A percentile compares a stretch with the other conserved stretches of the same genome.
phyloP scores from a whole-genome alignment of 345 rosid species.

The Melaleuca quinquenervia region DNA sequence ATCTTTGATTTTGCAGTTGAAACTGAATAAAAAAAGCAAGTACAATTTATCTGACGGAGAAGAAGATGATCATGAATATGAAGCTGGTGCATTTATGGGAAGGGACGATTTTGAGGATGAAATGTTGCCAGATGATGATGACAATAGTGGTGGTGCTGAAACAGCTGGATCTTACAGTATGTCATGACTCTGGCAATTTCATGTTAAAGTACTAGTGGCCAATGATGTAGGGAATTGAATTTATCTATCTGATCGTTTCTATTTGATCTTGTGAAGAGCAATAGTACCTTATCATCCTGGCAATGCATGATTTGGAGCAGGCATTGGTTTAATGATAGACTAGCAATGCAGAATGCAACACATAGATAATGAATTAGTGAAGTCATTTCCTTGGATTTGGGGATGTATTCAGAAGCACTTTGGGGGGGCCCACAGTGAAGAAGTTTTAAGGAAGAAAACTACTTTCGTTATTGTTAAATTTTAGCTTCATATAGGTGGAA shows the following conservation, averaged over 20 bases:
- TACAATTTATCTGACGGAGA: slow-evolving; percentile 89
- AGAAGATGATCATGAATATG: slow-evolving; percentile 46
- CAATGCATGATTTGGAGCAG: background rate
- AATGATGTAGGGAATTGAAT: background rate
- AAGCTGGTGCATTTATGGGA: slow-evolving; percentile 28
- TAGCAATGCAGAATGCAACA: background rate
- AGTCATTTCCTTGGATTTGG: background rate
- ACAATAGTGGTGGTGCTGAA: slow-evolving; percentile 21
- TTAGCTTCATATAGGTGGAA: background rate
- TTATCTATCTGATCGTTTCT: background rate
- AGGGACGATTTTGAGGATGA: slow-evolving; percentile 77
- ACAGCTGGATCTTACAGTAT: slow-evolving; percentile 4
- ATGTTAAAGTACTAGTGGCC: background rate
- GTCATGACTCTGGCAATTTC: background rate
- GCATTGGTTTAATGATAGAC: background rate
- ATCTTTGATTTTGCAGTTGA: slow-evolving; percentile 25
- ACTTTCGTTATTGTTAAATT: background rate
- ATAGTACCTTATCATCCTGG: background rate
- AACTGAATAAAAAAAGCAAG: slow-evolving; percentile 51
- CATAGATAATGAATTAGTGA: background rate
- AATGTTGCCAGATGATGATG: slow-evolving; percentile 49
- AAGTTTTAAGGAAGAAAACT: background rate
- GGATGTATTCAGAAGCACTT: background rate
- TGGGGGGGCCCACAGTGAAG: background rate
- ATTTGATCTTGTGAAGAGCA: background rate